These are phyloP conservation scores for Lolium rigidum DNA, from an alignment of 176 grass and related monocot genomes.

Conservation along the genomic window DNA sequence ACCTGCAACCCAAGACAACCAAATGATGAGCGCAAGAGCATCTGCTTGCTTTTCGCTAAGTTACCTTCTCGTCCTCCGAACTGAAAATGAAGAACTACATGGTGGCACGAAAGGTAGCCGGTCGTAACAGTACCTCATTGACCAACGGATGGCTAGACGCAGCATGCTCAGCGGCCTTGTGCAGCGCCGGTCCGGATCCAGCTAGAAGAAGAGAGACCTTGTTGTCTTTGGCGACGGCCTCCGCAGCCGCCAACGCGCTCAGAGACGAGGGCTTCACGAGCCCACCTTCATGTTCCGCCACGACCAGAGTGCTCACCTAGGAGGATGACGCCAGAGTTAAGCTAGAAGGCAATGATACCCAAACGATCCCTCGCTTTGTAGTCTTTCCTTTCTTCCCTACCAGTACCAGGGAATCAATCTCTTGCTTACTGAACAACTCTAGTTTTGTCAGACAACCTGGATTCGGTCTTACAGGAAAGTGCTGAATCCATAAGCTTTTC, in stretches of 20 bases:
- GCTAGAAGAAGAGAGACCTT: conserved; percentile 75
- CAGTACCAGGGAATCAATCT: too few species aligned
- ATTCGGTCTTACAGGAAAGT: too few species aligned
- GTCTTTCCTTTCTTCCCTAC: too few species aligned
- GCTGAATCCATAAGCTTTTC: too few species aligned
- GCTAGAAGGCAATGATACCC: background rate
- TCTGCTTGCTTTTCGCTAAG: background rate
- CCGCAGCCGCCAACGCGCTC: conserved; percentile 73
- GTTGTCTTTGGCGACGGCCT: conserved; percentile 60
- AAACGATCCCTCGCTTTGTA: too few species aligned
- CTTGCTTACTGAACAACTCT: too few species aligned
- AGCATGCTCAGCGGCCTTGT: conserved; percentile 77
- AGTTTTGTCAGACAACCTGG: too few species aligned
- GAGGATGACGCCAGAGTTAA: background rate
- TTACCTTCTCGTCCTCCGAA: background rate
- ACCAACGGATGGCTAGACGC: conserved; percentile 82
- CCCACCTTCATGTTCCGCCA: conserved; percentile 87
- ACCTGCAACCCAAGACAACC: conserved; percentile 53
- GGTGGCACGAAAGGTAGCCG: background rate
- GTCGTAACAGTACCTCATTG: conserved; percentile 59
- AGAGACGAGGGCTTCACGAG: conserved; percentile 82
- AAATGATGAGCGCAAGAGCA: conserved; percentile 18
- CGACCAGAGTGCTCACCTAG: conserved; percentile 79
- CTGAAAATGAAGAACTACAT: background rate
- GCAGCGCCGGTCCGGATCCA: conserved; percentile 64